Evolutionary conservation across 768 basidiomycete genomes (phyloP).

Genomic region (Leccinum disarticulatum): DNA sequence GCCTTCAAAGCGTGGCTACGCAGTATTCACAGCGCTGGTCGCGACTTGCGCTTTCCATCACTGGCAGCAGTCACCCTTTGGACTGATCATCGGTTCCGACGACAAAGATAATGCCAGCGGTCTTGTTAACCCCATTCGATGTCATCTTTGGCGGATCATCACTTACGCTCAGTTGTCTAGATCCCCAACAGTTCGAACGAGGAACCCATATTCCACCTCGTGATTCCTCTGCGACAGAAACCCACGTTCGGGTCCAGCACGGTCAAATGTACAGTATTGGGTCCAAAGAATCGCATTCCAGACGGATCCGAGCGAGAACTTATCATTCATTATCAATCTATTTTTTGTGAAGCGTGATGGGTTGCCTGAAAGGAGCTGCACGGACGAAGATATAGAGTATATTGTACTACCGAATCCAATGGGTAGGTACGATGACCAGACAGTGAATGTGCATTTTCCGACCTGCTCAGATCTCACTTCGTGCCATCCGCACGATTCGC

Average conservation of each 20-base stretch:
- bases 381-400: constrained; percentile 51
- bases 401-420: constrained; percentile 55
- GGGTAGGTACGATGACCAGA: constrained; percentile 47
- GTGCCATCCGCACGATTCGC: too few species aligned
- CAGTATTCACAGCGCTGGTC: too few species aligned
- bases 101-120: constrained; percentile 11
- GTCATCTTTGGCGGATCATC: constrained; percentile 51
- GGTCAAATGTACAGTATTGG: constrained; percentile 47
- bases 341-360: constrained; percentile 50
- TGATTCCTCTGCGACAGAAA: constrained; percentile 73
- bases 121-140: constrained; percentile 22
- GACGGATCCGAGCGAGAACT: background rate
- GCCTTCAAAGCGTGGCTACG: too few species aligned
- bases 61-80: too few species aligned
- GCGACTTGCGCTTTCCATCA: too few species aligned
- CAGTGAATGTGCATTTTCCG: too few species aligned
- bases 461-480: too few species aligned
- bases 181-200: constrained; percentile 9
- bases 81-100: too few species aligned
- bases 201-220: constrained; percentile 56
- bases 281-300: too few species aligned
- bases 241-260: constrained; percentile 57
- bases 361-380: constrained; percentile 27
- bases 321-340: constrained; percentile 33
- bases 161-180: constrained; percentile 40